A percentile compares a stretch with the other conserved stretches of the same genome.
Evolutionary conservation across 129 eudicot genomes (phyloP).

Genomic region (Calendula officinalis): DNA sequence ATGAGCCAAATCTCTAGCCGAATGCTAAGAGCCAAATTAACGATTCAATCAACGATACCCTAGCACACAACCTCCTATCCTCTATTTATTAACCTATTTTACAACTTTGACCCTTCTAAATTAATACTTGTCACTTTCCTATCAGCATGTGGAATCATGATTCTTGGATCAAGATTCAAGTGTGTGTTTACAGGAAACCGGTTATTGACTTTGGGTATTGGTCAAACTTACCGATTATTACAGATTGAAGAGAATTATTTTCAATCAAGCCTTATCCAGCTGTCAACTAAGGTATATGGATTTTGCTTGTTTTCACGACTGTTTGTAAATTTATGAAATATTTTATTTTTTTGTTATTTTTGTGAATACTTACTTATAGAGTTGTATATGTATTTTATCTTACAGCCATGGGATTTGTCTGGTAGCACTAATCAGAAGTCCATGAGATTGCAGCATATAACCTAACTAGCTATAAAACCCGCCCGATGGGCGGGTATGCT

Average conservation of each 20-base stretch:
- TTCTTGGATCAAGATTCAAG: background rate
- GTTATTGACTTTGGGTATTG: conserved; percentile 14
- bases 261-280: conserved; percentile 21
- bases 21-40: too few species aligned
- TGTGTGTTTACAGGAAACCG: conserved; percentile 10
- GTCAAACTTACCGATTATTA: conserved; percentile 1
- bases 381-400: conserved; percentile 5
- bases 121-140: too few species aligned
- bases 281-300: conserved; percentile 23
- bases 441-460: too few species aligned
- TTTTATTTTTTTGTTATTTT: background rate
- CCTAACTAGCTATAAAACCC: too few species aligned
- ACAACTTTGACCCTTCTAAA: too few species aligned
- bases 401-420: conserved; percentile 6
- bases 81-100: too few species aligned
- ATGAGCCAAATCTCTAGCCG: too few species aligned
- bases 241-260: conserved; percentile 9
- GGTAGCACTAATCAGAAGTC: too few species aligned
- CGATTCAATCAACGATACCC: too few species aligned
- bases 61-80: too few species aligned
- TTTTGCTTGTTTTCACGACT: background rate
- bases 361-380: background rate
- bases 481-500: too few species aligned
- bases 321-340: background rate
- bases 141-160: conserved; percentile 1